Base-by-base conservation (phyloP, 495 filamentous ascomycete species). In the Sordaria brevicollis region DNA sequence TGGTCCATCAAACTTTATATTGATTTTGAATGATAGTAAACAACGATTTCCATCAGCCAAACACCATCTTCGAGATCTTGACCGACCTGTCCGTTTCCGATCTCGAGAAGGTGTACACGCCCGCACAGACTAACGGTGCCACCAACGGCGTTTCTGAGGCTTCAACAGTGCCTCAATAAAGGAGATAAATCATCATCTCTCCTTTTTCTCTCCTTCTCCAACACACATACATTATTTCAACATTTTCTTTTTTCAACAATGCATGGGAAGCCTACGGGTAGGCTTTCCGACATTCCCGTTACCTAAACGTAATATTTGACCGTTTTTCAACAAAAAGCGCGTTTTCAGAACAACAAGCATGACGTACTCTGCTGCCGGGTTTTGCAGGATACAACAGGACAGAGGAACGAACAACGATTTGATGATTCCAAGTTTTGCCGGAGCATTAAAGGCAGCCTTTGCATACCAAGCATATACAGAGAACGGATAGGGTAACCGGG, bases 31-130 rank as follows among this genome's bases (percentile, higher is more conserved):
- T 57, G 25, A 2, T 76, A 95, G 94, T 99, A 8, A 91, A 99
- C 82, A 99, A 99, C 76, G 93, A 99, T 77, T 99, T 98, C 87
- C 91, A 93, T 78, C 83, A 91, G 69, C 84, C 84, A 15, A 83
- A 87, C 66, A 88, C 86, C 25, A 90, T 99, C 76, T 97, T 96
- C 75, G 84, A 89, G 10, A 81, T 98, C 9, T 95, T 99, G 79
- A 86, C 92, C n/a, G 92, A 88, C 36, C 81, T 99, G 6, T 79
- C 84, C 65, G 86, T 93, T 62, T 81, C 87, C 67, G 85, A 91
- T 71, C 79, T 94, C 39, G 86, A 93, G 67, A 82, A 72, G 66
- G 71, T 75, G 10, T 77, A 70, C 8, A 67, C 70, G 34, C 38
- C 69, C 29, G 68, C 67, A 38, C 36, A 33, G 9, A 70, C 71